phyloP scores from a whole-genome alignment of 83 land plant species.

The Picea abies region DNA sequence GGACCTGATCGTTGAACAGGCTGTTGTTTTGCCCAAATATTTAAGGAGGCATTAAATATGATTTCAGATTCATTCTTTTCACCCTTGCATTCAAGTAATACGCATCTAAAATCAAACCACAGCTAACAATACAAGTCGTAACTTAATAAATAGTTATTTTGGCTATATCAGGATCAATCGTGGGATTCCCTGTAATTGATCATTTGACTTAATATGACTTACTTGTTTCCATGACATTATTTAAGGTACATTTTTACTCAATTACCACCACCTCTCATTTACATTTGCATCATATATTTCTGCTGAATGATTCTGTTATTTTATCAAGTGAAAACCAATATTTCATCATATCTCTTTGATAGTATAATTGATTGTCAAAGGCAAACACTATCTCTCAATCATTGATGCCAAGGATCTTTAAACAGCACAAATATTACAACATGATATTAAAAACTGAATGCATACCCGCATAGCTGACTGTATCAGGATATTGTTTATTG shows the following conservation, averaged over 20 bases:
- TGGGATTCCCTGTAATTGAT: too few relatives aligned
- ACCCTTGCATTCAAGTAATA: neutral
- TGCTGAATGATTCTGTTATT: too few relatives aligned
- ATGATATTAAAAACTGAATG: neutral
- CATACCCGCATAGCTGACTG: conserved; percentile 73
- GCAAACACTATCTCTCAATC: neutral
- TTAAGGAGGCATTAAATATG: neutral
- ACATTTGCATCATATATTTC: too few relatives aligned
- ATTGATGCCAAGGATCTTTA: neutral
- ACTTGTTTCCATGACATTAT: too few relatives aligned
- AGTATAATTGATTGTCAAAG: neutral
- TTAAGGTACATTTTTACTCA: too few relatives aligned
- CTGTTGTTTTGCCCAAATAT: too few relatives aligned
- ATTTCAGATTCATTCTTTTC: neutral
- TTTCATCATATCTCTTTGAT: neutral
- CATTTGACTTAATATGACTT: too few relatives aligned
- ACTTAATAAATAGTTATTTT: neutral
- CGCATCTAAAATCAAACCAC: neutral
- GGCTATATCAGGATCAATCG: too few relatives aligned
- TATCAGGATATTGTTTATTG: conserved; percentile 45
- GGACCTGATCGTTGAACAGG: too few relatives aligned
- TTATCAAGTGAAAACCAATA: neutral
- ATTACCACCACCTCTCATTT: too few relatives aligned
- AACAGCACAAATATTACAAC: neutral
- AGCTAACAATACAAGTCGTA: neutral